Evolutionary conservation across 2,329 filamentous ascomycete species (phyloP), one percentile per base, ranked within the genome.

Genomic region (Sporothrix brunneoviolacea): DNA sequence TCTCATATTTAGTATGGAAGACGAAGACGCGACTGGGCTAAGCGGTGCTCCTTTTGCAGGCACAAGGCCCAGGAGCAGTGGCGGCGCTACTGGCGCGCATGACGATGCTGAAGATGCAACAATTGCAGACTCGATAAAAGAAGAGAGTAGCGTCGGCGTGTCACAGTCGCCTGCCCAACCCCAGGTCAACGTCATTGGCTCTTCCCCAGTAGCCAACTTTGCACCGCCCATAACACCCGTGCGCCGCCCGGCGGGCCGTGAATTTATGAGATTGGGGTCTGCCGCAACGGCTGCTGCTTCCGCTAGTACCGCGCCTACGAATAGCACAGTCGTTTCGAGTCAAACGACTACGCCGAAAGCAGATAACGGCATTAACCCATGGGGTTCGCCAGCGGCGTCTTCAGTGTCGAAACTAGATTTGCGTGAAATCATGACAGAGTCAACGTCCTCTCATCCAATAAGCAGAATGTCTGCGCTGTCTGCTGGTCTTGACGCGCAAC

Each of bases 1-100:
- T 58, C 75, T 96, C 49, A 95, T 95, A 65, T 96, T 96, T 62
- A 82, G 88, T 57, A 96, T 96, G 90, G 91, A 95, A 52, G 90
- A 94, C 33, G 88, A 90, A 38, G 76, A 75, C 9, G 56, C 60
- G 0, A 60, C 64, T 7, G 58, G 57, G 1, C 50, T 58, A 8
- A 54, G 56, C 22, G 70, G 65, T 43, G 64, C 67, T 3, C 50
- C 57, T 8, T 59, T 30, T 18, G 19, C 27, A 15, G 39, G 27
- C 8, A 40, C 38, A 2, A 36, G 47, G 8, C 51, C 47, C 0
- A 15, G 27, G 6, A 50, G 51, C 33, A 21, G 47, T 15, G 22
- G 47, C 15, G 22, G 16, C 13, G 18, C n/a, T n/a, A 16, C n/a
- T n/a, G 40, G 16, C 8, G 3, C 7, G 15, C 21, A 44, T 4